Percentiles rank a stretch among this genome's conserved stretches.
Conservation (phyloP, 2,329 filamentous ascomycete genomes). For the Daldinia sp. region DNA sequence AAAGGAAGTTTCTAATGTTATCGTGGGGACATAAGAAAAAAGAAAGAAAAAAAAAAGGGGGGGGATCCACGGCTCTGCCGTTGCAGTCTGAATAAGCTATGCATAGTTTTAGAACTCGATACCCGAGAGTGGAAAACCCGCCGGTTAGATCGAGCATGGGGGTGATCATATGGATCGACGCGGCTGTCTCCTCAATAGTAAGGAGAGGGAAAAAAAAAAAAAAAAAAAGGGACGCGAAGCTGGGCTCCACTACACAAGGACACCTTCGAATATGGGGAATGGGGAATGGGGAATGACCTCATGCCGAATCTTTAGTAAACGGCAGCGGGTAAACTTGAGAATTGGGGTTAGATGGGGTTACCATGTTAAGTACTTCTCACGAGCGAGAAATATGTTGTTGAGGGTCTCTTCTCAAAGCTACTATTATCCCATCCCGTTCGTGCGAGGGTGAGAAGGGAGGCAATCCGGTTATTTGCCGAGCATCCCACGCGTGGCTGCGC, state of each 20-base stretch:
- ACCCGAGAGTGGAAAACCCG: conserved; percentile 37
- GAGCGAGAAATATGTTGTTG: neutral
- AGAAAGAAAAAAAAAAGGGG: too few relatives aligned
- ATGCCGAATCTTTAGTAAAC: conserved; percentile 39
- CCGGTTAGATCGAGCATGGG: conserved; percentile 38
- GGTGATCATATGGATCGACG: conserved; percentile 37
- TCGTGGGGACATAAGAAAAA: conserved; percentile 17
- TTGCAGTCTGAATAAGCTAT: conserved; percentile 41
- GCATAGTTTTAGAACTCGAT: conserved; percentile 35
- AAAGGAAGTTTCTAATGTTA: conserved; percentile 19
- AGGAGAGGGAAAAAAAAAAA: conserved; percentile 12
- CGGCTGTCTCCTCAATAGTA: conserved; percentile 34
- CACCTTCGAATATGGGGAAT: conserved; percentile 22
- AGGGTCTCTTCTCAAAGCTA: conserved; percentile 1
- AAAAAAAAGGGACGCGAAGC: conserved; percentile 25
- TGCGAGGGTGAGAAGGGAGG: conserved; percentile 36
- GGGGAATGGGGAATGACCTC: conserved; percentile 25
- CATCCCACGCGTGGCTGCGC: conserved; percentile 35
- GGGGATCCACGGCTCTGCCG: conserved; percentile 31
- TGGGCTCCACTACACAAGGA: conserved; percentile 16
- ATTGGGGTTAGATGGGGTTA: neutral
- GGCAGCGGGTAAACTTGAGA: conserved; percentile 41
- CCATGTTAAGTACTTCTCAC: neutral
- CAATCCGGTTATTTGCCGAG: conserved; percentile 40
- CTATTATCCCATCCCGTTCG: conserved; percentile 31